Evolutionary conservation across 2,329 filamentous ascomycete species (phyloP).

Genomic region (Microascus cirrosus): DNA sequence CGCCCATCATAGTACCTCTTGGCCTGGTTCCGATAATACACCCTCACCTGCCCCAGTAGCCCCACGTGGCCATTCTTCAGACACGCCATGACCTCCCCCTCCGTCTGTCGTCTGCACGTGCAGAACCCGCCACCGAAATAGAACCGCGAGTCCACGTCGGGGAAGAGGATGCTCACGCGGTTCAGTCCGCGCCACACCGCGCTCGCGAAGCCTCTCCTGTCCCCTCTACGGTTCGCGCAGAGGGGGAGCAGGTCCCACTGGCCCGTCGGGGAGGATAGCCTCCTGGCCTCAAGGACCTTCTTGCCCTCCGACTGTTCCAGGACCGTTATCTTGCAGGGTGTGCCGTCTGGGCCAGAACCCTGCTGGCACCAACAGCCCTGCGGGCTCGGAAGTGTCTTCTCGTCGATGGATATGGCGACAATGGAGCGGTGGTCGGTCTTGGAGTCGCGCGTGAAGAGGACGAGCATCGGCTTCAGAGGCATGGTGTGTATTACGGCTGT

Average conservation of each 20-base stretch:
- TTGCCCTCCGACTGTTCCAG: constrained; percentile 17
- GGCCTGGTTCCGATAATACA: constrained; percentile 14
- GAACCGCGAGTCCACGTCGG: constrained; percentile 10
- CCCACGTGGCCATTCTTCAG: constrained; percentile 15
- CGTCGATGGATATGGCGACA: constrained; percentile 19
- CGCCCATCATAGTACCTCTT: constrained; percentile 5
- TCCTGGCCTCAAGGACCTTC: constrained; percentile 12
- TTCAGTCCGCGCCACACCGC: constrained; percentile 14
- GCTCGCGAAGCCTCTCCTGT: constrained; percentile 6
- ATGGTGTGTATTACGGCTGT: constrained; percentile 17
- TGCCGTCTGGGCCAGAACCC: constrained; percentile 8
- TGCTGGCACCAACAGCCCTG: constrained; percentile 21
- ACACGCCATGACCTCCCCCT: constrained; percentile 13
- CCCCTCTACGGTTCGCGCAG: constrained; percentile 8
- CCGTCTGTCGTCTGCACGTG: constrained; percentile 13
- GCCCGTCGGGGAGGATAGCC: constrained; percentile 13
- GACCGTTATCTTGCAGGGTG: constrained; percentile 2
- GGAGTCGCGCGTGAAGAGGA: constrained; percentile 17
- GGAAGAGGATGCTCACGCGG: constrained; percentile 19
- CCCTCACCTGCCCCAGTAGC: constrained; percentile 17
- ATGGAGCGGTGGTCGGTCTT: constrained; percentile 13
- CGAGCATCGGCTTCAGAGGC: constrained; percentile 21
- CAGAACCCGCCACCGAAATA: constrained; percentile 15
- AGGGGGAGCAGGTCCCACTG: constrained; percentile 19
- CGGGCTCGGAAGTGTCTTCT: constrained; percentile 19